Percentiles rank a stretch among this genome's conserved stretches.
These are phyloP conservation scores for Penicillium sp. DNA, from an alignment of 2,329 filamentous ascomycete genomes.

Conservation along the genomic window DNA sequence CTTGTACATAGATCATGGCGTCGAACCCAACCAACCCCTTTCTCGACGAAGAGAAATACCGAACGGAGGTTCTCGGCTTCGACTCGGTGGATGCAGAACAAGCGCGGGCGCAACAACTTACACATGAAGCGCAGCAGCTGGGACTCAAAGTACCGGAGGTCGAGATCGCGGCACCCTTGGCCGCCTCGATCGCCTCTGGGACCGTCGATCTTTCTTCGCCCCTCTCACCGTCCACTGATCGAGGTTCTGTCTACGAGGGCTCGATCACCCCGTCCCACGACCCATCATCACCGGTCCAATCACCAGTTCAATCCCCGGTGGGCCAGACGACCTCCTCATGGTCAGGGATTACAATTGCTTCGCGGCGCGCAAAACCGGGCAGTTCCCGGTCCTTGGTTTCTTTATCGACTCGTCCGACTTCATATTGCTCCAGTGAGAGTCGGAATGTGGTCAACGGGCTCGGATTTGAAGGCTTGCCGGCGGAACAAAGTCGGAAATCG, in stretches of 20 bases:
- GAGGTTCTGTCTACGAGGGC: slow-evolving; percentile 28
- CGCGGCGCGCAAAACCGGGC: slow-evolving; percentile 25
- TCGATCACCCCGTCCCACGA: slow-evolving; percentile 23
- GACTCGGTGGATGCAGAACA: slow-evolving; percentile 34
- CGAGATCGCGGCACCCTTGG: slow-evolving; percentile 30
- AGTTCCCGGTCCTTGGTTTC: slow-evolving; percentile 38
- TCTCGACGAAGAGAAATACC: slow-evolving; percentile 37
- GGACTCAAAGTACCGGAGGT: slow-evolving; percentile 34
- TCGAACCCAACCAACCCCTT: slow-evolving; percentile 11
- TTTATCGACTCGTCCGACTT: slow-evolving; percentile 38
- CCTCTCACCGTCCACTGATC: slow-evolving; percentile 30
- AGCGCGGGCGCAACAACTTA: slow-evolving; percentile 34
- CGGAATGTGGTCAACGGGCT: slow-evolving; percentile 15
- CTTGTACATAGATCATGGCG: slow-evolving; percentile 22
- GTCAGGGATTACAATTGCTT: slow-evolving; percentile 30
- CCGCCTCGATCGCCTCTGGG: slow-evolving; percentile 35
- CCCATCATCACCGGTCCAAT: slow-evolving; percentile 10
- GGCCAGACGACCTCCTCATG: slow-evolving; percentile 30
- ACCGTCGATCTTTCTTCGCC: slow-evolving; percentile 33
- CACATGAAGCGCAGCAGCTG: slow-evolving; percentile 35
- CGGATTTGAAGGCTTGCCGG: slow-evolving; percentile 14
- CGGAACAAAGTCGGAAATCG: slow-evolving; percentile 21
- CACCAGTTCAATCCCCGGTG: slow-evolving; percentile 16
- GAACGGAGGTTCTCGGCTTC: slow-evolving; percentile 33
- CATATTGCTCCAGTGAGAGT: slow-evolving; percentile 35